These are phyloP conservation scores for Apiospora pterosperma DNA, from an alignment of 2,329 filamentous ascomycete genomes.

Conservation along the genomic window DNA sequence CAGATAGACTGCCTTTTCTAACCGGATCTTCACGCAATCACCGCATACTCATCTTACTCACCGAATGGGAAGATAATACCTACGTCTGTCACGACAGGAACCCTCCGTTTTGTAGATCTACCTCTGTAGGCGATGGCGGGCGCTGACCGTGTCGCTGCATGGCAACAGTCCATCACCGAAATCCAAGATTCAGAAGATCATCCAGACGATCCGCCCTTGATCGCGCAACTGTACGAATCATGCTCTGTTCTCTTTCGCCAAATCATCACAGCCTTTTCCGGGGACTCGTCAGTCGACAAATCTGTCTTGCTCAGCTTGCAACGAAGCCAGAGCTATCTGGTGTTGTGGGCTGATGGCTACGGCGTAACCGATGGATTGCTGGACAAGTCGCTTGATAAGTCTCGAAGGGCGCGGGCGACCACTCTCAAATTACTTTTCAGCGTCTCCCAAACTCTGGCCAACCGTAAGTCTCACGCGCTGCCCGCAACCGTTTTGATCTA, in stretches of 20 bases:
- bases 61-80: too few species aligned
- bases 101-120: background rate
- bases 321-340: slow-evolving; percentile 12
- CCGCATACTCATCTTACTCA: background rate
- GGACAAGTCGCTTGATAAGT: slow-evolving; percentile 10
- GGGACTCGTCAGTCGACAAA: background rate
- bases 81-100: background rate
- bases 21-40: background rate
- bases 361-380: slow-evolving; percentile 10
- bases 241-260: slow-evolving; percentile 10
- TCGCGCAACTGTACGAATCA: slow-evolving; percentile 6
- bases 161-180: slow-evolving; percentile 8
- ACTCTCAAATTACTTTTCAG: slow-evolving; percentile 11
- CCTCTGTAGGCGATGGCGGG: background rate
- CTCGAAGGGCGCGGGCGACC: slow-evolving; percentile 9
- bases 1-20: background rate
- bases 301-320: slow-evolving; percentile 8
- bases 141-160: slow-evolving; percentile 1
- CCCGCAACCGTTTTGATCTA: background rate
- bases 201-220: slow-evolving; percentile 3
- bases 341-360: slow-evolving; percentile 15
- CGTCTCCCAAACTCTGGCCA: slow-evolving; percentile 12
- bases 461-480: slow-evolving; percentile 4
- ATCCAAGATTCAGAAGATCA: background rate
- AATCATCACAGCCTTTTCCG: background rate